A percentile compares a stretch with the other conserved stretches of the same genome.
These are phyloP conservation scores for Didymella arachidicola DNA, from an alignment of 2,329 filamentous ascomycete species.

Conservation along the genomic window DNA sequence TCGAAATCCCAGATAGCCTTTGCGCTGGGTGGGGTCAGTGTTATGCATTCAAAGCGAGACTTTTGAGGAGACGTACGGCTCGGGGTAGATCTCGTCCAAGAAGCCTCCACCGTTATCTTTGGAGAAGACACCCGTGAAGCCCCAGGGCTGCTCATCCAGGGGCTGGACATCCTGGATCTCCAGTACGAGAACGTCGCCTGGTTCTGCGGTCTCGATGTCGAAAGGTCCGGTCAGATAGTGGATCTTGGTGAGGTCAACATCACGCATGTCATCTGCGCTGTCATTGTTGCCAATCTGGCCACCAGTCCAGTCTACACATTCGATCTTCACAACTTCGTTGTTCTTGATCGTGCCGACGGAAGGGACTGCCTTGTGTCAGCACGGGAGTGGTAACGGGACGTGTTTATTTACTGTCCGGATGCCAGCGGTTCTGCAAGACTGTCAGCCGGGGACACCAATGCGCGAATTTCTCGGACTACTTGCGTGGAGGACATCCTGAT, in stretches of 20 bases:
- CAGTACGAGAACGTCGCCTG: conserved; percentile 83
- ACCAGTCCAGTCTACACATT: conserved; percentile 79
- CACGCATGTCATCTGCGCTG: conserved; percentile 83
- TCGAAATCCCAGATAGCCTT: conserved; percentile 82
- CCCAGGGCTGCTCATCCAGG: conserved; percentile 85
- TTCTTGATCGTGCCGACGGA: conserved; percentile 75
- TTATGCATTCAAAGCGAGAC: no score
- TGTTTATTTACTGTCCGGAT: conserved; percentile 74
- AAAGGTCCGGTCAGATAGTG: conserved; percentile 93
- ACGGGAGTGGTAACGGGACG: neutral
- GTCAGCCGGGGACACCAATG: neutral
- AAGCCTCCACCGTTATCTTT: conserved; percentile 87
- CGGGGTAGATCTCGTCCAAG: conserved; percentile 84
- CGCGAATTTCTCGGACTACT: conserved; percentile 32
- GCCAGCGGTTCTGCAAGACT: conserved; percentile 80
- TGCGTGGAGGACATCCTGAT: conserved; percentile 76
- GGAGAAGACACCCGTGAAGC: conserved; percentile 84
- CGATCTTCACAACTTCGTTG: conserved; percentile 89
- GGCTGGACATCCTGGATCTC: conserved; percentile 96
- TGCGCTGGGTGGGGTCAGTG: conserved; percentile 56
- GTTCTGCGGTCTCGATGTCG: conserved; percentile 82
- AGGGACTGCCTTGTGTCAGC: conserved; percentile 67
- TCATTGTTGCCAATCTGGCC: conserved; percentile 92
- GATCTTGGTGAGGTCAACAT: conserved; percentile 82
- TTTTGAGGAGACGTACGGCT: conserved; percentile 64